These are phyloP conservation scores for Clarireedia sp. DNA, from an alignment of 2,329 filamentous ascomycete species.

Conservation along the genomic window DNA sequence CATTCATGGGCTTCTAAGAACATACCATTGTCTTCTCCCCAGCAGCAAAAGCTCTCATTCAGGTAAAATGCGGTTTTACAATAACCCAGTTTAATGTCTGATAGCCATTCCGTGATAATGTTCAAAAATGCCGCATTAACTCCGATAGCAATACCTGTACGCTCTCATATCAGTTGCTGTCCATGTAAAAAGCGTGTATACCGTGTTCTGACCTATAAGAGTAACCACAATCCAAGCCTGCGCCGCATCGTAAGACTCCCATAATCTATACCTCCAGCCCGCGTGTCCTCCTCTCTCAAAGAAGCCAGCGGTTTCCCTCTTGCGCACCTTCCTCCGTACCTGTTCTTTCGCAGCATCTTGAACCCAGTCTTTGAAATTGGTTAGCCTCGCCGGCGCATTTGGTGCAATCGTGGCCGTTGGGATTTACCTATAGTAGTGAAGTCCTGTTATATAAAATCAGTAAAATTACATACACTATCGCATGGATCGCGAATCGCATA, in stretches of 20 bases:
- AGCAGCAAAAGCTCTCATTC: slow-evolving; percentile 96
- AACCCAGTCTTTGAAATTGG: slow-evolving; percentile 69
- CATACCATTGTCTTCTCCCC: slow-evolving; percentile 79
- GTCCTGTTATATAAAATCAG: slow-evolving; percentile 44
- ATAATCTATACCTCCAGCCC: slow-evolving; percentile 74
- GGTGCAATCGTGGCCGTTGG: neutral
- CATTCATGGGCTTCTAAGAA: neutral
- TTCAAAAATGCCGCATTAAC: slow-evolving; percentile 89
- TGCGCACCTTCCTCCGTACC: slow-evolving; percentile 66
- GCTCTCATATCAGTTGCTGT: slow-evolving; percentile 11
- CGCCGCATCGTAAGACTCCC: slow-evolving; percentile 87
- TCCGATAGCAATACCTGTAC: slow-evolving; percentile 69
- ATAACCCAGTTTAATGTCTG: slow-evolving; percentile 92
- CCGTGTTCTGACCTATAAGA: slow-evolving; percentile 53
- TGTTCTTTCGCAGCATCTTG: slow-evolving; percentile 93
- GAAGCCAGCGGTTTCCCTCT: slow-evolving; percentile 64
- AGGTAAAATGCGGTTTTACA: slow-evolving; percentile 94
- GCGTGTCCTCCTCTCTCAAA: slow-evolving; percentile 55
- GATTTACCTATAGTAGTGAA: slow-evolving; percentile 80
- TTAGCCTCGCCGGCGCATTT: slow-evolving; percentile 29
- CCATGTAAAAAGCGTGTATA: neutral
- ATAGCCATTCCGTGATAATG: slow-evolving; percentile 94
- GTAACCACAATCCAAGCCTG: slow-evolving; percentile 98
- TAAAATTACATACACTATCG: neutral
- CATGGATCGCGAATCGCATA: neutral